Evolutionary conservation across 495 filamentous ascomycete species (phyloP), one percentile per base, ranked within the genome.

Genomic region (Pseudoneurospora amorphoporcata): DNA sequence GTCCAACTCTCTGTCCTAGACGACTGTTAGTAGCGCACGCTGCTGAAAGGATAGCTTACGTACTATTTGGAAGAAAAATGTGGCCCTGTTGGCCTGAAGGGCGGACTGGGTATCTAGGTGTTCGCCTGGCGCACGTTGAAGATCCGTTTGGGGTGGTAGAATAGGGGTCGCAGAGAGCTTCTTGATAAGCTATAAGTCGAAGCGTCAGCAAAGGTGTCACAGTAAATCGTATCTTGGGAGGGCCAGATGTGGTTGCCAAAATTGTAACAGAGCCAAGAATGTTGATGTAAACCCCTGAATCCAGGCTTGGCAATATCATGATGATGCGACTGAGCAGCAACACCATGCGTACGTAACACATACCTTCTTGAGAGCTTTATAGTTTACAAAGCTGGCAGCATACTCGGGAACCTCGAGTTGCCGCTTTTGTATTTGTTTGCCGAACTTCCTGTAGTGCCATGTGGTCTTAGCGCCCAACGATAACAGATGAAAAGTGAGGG

Each of bases 391-490:
- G 83, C 93, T 97, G 69, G 95, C 93, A 68, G 95, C 95, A 91
- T 99, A 99, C 87, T 99, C 95, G 42, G 95, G 95, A 41, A 99
- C 92, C 82, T 99, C 95, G 77, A 99, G 93, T 86, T 98, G 95
- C 81, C 94, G 90, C 87, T 95, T 97, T 85, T 98, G 96, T 75
- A 98, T 95, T 77, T 97, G 92, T 87, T 99, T 99, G 81, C 95
- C 95, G 85, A 98, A 99, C 89, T 99, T 98, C 95, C 95, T 99
- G 73, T 76, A 53, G 43, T 16, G n/a, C 0, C 53, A 65, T 65
- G 16, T 35, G 7, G 53, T 65, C 53, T 65, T 65, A 65, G 53
- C 53, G 53, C 53, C 53, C 14, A 65, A 35, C 6, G 53, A 35
- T 17, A 65, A 16, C 53, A 8, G 29, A 65, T 65, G 9, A 8